Percentiles rank a stretch among this genome's conserved stretches.
phyloP scores from a whole-genome alignment of 2,329 filamentous ascomycete genomes.

The Ceratocystis smalleyi region DNA sequence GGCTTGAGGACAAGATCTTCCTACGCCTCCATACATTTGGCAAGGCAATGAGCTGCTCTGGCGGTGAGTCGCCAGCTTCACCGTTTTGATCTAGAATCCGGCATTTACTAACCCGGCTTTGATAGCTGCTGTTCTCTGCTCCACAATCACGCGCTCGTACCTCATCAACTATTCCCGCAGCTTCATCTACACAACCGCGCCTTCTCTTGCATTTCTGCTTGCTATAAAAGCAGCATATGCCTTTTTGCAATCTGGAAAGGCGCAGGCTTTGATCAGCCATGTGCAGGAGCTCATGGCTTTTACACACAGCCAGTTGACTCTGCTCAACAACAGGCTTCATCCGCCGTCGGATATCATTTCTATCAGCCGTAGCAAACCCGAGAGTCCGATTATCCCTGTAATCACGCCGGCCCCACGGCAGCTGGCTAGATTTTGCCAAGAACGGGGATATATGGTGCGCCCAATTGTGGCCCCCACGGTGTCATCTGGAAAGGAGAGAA shows the following conservation, averaged over 20 bases:
- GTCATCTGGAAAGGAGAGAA: conserved; percentile 44
- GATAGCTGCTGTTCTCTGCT: conserved; percentile 43
- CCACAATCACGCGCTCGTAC: conserved; percentile 42
- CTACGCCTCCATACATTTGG: conserved; percentile 50
- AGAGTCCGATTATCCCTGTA: conserved; percentile 50
- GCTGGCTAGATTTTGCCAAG: conserved; percentile 45
- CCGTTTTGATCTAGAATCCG: neutral
- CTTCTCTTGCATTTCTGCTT: conserved; percentile 45
- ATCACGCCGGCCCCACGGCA: conserved; percentile 42
- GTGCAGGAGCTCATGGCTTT: conserved; percentile 33
- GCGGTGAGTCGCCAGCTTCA: conserved; percentile 35
- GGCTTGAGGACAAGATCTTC: conserved; percentile 40
- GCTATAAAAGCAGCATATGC: conserved; percentile 43
- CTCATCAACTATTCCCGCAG: conserved; percentile 63
- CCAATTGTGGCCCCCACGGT: conserved; percentile 56
- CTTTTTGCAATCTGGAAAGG: conserved; percentile 36
- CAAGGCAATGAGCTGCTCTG: conserved; percentile 52
- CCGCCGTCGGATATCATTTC: conserved; percentile 1
- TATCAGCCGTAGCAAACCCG: conserved; percentile 23
- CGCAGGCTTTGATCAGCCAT: conserved; percentile 25
- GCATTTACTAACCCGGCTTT: conserved; percentile 17
- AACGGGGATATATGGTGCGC: conserved; percentile 42
- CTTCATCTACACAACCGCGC: conserved; percentile 58
- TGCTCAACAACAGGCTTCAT: conserved; percentile 24
- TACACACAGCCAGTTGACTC: conserved; percentile 30